phyloP scores from a whole-genome alignment of 768 basidiomycete genomes.

The Trametes maxima region DNA sequence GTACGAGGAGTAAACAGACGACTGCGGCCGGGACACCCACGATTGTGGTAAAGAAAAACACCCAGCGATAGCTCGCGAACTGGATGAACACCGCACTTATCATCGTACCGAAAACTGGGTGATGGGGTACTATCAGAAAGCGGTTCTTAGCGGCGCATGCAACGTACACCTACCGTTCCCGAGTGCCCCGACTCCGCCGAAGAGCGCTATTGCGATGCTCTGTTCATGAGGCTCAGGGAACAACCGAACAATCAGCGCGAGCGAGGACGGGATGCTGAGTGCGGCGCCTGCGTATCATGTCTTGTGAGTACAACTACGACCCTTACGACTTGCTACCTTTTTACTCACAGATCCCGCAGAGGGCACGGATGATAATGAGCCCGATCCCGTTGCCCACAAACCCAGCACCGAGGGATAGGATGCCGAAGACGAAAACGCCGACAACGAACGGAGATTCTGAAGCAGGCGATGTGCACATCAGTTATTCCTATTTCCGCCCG shows the following conservation, averaged over 20 bases:
- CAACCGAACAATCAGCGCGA: conserved; percentile 44
- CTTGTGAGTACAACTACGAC: not conserved
- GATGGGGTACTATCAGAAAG: not conserved
- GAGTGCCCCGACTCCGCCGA: conserved; percentile 44
- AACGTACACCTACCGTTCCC: conserved; percentile 36
- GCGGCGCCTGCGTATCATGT: conserved; percentile 33
- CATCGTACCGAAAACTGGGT: conserved; percentile 31
- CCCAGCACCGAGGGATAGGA: conserved; percentile 27
- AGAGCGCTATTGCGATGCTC: conserved; percentile 41
- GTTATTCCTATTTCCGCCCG: not conserved
- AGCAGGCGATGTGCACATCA: not conserved
- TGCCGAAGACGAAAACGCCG: conserved; percentile 24
- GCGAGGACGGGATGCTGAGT: conserved; percentile 42
- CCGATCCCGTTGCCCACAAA: conserved; percentile 28
- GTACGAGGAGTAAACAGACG: not conserved
- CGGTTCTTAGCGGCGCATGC: too few species aligned
- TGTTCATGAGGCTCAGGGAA: conserved; percentile 45
- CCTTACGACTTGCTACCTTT: not conserved
- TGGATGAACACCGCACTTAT: conserved; percentile 38
- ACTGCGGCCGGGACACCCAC: conserved; percentile 27
- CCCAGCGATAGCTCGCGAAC: conserved; percentile 40
- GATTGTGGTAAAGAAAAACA: conserved; percentile 45
- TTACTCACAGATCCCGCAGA: conserved; percentile 26
- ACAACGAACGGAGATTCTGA: conserved; percentile 27
- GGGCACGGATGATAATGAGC: conserved; percentile 30